Conservation (phyloP, 2,329 filamentous ascomycete species). For the Fusarium camptoceras region DNA sequence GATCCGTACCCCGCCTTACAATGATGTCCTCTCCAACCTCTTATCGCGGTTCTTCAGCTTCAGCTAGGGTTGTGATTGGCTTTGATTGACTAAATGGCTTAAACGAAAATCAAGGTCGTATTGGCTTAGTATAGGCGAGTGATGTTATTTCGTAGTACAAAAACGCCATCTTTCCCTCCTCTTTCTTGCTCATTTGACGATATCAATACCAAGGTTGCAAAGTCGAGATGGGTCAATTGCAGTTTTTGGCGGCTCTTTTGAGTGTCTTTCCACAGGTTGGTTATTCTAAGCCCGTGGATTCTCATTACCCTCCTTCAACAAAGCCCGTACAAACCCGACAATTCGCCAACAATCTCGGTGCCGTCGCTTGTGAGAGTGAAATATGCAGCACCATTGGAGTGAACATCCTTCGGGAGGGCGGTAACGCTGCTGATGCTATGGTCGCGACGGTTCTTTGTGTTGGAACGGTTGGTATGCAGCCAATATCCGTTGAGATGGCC, state of each 20-base stretch:
- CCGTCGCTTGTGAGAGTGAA: slow-evolving; percentile 70
- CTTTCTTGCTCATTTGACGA: neutral
- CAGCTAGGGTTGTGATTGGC: neutral
- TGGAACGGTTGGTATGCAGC: slow-evolving; percentile 61
- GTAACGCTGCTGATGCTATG: slow-evolving; percentile 75
- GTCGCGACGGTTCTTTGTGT: slow-evolving; percentile 74
- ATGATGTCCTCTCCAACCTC: neutral
- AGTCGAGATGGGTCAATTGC: slow-evolving; percentile 3
- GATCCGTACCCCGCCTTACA: slow-evolving; percentile 15
- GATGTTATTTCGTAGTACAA: slow-evolving; percentile 1
- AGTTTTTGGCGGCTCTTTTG: slow-evolving; percentile 9
- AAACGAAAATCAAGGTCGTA: neutral
- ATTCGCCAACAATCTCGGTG: slow-evolving; percentile 56
- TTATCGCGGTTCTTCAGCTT: neutral
- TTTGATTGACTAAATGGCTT: neutral
- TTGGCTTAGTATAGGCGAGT: neutral
- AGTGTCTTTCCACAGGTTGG: slow-evolving; percentile 7
- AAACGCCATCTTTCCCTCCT: neutral
- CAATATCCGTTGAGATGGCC: accelerated
- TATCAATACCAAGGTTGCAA: neutral
- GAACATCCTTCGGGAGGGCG: slow-evolving; percentile 66
- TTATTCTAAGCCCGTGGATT: slow-evolving; percentile 12
- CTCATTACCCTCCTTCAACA: slow-evolving; percentile 23
- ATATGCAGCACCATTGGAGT: slow-evolving; percentile 71
- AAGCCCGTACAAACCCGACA: slow-evolving; percentile 7